Evolutionary conservation across 164 flowering plant genomes (phyloP), one percentile per base, ranked within the genome.

Genomic region (Nelumbo lutea): DNA sequence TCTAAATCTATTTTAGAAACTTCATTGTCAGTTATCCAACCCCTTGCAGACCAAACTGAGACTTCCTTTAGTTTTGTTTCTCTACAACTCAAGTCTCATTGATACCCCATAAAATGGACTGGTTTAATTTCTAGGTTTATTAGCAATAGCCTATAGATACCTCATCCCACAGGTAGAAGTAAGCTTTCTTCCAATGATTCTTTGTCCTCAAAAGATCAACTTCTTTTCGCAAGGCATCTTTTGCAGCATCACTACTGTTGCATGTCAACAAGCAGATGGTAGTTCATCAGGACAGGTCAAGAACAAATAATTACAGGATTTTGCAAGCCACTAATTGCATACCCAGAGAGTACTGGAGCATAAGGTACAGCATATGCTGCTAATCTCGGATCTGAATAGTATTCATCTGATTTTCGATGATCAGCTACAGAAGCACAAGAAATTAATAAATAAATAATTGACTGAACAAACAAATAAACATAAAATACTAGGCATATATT

Each of bases 101-200:
- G 55, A 6, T 65, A 42, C 41, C 42, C 40, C 43, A 60, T 56
- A 43, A 1, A 57, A 6, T 38, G n/a, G 6, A 15, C 15, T 46
- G 13, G 55, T 64, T 64, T 46, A 5, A 40, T 53, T 50, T 6
- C 14, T 11, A 7, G 15, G 40, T 45, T 5, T 53, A 50, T 38
- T 63, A 58, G 10, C 60, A 27, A n/a, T 14, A 51, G 5, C 65
- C 45, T 62, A 63, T 48, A 41, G 47, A 71, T 82, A 95, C 98
- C 97, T 95, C 98, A 79, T 95, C 98, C 98, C 98, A 95, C 82
- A 95, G 72, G 76, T 95, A 95, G 74, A 95, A 95, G 70, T 95
- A 95, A 66, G 98, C 93, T 77, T 95, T 95, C 71, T 82, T 87
- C 97, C 98, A 95, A 66, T 95, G 97, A 68, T 71, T 10, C 71